phyloP scores from a whole-genome alignment of 768 basidiomycete genomes.

The Cyathus striatus region DNA sequence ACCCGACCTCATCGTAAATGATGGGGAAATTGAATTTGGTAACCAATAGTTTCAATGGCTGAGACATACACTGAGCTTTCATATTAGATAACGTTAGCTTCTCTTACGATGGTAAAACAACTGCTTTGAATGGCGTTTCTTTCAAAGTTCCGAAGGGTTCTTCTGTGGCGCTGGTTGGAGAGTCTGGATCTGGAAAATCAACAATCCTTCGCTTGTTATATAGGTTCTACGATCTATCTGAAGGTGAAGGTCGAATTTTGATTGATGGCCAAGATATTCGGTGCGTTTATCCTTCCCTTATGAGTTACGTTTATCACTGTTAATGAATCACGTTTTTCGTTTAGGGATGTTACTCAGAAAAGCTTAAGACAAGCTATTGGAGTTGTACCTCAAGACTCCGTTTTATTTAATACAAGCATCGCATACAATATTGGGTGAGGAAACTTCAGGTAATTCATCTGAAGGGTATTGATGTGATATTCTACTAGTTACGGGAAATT shows the following conservation, averaged over 20 bases:
- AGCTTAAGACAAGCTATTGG: conserved; percentile 80
- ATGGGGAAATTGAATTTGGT: conserved; percentile 89
- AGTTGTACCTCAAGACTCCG: conserved; percentile 84
- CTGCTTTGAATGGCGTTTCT: conserved; percentile 70
- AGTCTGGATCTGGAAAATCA: conserved; percentile 78
- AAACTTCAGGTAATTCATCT: no score
- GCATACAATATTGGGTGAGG: conserved; percentile 75
- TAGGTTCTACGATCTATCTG: conserved; percentile 85
- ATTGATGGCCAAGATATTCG: conserved; percentile 85
- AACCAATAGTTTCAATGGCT: conserved; percentile 12
- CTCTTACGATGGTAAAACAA: conserved; percentile 71
- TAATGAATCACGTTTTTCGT: background rate
- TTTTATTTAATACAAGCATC: conserved; percentile 69
- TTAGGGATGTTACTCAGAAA: conserved; percentile 76
- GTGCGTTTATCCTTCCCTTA: conserved; percentile 18
- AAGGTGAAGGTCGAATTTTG: conserved; percentile 73
- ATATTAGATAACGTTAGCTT: conserved; percentile 76
- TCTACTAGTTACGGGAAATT: conserved; percentile 70
- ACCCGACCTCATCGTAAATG: conserved; percentile 61
- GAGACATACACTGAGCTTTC: background rate
- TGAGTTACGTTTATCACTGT: background rate
- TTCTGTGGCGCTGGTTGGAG: conserved; percentile 86
- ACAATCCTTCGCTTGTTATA: conserved; percentile 85
- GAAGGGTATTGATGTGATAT: no score
- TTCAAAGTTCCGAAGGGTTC: conserved; percentile 87